A percentile compares a stretch with the other conserved stretches of the same genome.
These are phyloP conservation scores for Athelia psychrophila DNA, from an alignment of 1,284 basidiomycete genomes.

Conservation along the genomic window DNA sequence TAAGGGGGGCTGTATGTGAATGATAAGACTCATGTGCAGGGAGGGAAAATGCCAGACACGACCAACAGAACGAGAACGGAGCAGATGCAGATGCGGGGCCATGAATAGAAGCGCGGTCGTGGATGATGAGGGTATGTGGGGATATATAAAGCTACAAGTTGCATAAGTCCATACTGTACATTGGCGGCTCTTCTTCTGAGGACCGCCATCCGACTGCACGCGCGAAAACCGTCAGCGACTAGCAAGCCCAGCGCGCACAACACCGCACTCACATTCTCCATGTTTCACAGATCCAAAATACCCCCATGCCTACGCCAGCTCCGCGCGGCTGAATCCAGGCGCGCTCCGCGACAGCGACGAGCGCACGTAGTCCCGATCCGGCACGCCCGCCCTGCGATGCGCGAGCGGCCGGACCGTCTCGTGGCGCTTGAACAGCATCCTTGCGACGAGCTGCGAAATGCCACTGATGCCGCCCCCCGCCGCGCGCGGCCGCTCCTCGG, in stretches of 20 bases:
- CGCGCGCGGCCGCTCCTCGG: conserved; percentile 14
- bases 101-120: too few relatives aligned
- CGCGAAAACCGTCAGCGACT: too few relatives aligned
- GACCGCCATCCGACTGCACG: too few relatives aligned
- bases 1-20: too few relatives aligned
- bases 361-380: conserved; percentile 13
- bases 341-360: conserved; percentile 1
- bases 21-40: too few relatives aligned
- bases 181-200: too few relatives aligned
- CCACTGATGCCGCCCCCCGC: conserved; percentile 14
- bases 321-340: background rate
- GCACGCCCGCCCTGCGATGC: conserved; percentile 23
- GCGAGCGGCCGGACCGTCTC: conserved; percentile 36
- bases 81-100: too few relatives aligned
- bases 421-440: conserved; percentile 50
- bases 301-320: background rate
- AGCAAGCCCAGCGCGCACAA: background rate
- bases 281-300: background rate
- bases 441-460: conserved; percentile 51
- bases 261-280: background rate
- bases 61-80: too few relatives aligned
- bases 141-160: too few relatives aligned
- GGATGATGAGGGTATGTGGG: too few relatives aligned
- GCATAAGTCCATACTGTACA: too few relatives aligned
- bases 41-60: too few relatives aligned